Percentiles rank a stretch among this genome's conserved stretches.
These are phyloP conservation scores for Podila horticola DNA, from an alignment of 192 early-diverging fungal genomes.

Conservation along the genomic window DNA sequence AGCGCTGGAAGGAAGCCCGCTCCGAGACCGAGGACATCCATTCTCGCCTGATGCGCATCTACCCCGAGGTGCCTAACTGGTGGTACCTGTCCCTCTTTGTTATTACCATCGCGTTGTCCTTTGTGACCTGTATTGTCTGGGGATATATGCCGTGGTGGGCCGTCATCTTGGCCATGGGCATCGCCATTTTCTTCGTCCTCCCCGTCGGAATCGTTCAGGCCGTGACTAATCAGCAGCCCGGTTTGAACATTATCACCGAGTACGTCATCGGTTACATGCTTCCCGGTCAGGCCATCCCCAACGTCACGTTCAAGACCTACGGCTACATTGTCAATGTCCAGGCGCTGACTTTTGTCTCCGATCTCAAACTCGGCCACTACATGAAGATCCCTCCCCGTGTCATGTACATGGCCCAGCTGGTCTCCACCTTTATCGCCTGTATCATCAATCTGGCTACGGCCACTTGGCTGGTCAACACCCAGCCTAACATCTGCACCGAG, in stretches of 20 bases:
- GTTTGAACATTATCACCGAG: constrained; percentile 87
- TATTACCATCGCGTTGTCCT: constrained; percentile 45
- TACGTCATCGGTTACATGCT: constrained; percentile 81
- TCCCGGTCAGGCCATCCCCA: constrained; percentile 80
- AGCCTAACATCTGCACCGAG: constrained; percentile 46
- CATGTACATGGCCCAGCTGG: constrained; percentile 67
- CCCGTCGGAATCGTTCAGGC: constrained; percentile 84
- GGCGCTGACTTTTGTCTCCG: constrained; percentile 71
- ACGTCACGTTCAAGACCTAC: constrained; percentile 86
- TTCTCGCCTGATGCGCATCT: constrained; percentile 68
- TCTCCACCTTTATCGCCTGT: constrained; percentile 64
- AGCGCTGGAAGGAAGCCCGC: constrained; percentile 52
- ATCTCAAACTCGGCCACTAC: constrained; percentile 81
- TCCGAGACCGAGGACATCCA: constrained; percentile 66
- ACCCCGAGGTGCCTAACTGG: constrained; percentile 71
- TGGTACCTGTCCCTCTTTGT: constrained; percentile 64
- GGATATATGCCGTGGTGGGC: constrained; percentile 80
- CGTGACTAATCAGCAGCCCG: constrained; percentile 77
- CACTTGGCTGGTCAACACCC: constrained; percentile 49
- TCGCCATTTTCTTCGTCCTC: constrained; percentile 72
- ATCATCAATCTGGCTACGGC: constrained; percentile 59
- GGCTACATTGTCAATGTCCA: constrained; percentile 80
- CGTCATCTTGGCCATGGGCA: constrained; percentile 62
- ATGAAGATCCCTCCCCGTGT: constrained; percentile 69
- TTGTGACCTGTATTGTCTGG: constrained; percentile 56